Evolutionary conservation across 768 basidiomycete genomes (phyloP).

Genomic region (Mycena venus): DNA sequence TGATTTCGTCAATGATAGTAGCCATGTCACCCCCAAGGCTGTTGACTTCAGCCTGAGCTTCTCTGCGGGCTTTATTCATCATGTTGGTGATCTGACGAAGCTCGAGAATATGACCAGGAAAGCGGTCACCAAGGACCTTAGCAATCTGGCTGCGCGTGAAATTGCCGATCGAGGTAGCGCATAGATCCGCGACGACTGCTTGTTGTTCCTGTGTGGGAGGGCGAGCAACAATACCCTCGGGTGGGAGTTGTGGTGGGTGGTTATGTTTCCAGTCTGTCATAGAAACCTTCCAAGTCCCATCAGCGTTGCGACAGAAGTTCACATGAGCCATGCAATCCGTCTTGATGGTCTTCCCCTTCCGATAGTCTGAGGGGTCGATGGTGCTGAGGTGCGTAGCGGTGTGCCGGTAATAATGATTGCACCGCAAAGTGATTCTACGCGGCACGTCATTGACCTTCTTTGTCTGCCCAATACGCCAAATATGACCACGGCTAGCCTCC

Average conservation of each 20-base stretch:
- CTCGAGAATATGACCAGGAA: constrained; percentile 16
- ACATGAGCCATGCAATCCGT: constrained; percentile 41
- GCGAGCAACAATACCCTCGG: constrained; percentile 21
- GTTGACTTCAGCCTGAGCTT: neutral
- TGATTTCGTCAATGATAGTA: neutral
- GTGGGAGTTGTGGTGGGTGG: constrained; percentile 37
- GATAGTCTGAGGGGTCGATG: constrained; percentile 38
- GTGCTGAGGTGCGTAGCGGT: too few species aligned
- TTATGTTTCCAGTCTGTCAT: constrained; percentile 39
- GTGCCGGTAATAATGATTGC: constrained; percentile 29
- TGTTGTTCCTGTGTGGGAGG: constrained; percentile 35
- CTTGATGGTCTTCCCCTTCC: constrained; percentile 28
- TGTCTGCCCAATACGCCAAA: constrained; percentile 35
- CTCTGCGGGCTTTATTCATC: constrained; percentile 3
- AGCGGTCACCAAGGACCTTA: constrained; percentile 16
- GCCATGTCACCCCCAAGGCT: constrained; percentile 5
- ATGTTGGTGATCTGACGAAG: constrained; percentile 16
- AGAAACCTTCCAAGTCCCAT: constrained; percentile 34
- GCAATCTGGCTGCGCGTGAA: constrained; percentile 34
- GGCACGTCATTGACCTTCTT: constrained; percentile 11
- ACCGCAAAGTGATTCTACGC: constrained; percentile 33
- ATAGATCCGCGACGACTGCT: constrained; percentile 12
- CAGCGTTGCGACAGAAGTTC: constrained; percentile 27
- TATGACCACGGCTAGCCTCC: constrained; percentile 32
- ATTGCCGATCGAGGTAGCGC: constrained; percentile 14